These are phyloP conservation scores for Penicillium brevicompactum DNA, from an alignment of 2,329 filamentous ascomycete species.

Conservation along the genomic window DNA sequence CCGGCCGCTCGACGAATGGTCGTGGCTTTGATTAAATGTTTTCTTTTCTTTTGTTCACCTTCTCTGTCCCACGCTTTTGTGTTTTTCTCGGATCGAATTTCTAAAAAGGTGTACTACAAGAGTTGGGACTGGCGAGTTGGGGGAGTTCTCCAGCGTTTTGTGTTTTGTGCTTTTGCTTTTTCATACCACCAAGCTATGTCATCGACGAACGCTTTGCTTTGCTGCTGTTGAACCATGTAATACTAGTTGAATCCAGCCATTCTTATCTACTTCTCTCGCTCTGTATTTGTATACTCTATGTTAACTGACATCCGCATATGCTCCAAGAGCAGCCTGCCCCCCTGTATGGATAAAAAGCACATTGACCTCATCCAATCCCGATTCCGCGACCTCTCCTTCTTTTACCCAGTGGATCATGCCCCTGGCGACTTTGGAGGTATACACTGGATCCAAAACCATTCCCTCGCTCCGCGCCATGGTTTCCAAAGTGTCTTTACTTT, in stretches of 20 bases:
- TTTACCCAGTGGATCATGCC: conserved; percentile 31
- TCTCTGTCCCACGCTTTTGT: conserved; percentile 8
- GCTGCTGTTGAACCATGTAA: conserved; percentile 27
- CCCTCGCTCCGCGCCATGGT: conserved; percentile 31
- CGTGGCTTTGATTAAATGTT: conserved; percentile 7
- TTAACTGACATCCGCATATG: conserved; percentile 25
- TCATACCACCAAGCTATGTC: conserved; percentile 22
- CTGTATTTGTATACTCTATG: not conserved
- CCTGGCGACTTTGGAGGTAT: conserved; percentile 37
- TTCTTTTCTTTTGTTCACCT: conserved; percentile 12
- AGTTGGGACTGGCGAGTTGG: conserved; percentile 20
- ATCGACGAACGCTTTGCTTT: conserved; percentile 21
- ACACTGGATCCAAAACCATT: conserved; percentile 38
- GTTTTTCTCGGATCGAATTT: conserved; percentile 10
- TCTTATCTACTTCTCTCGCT: conserved; percentile 1
- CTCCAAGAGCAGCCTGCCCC: conserved; percentile 36
- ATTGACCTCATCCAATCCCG: conserved; percentile 27
- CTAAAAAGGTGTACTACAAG: conserved; percentile 26
- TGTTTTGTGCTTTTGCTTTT: conserved; percentile 12
- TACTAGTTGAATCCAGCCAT: conserved; percentile 31
- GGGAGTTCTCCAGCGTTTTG: conserved; percentile 20
- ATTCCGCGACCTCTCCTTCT: conserved; percentile 21
- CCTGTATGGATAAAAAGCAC: conserved; percentile 42
- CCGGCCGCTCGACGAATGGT: conserved; percentile 6
- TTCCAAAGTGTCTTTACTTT: conserved; percentile 24